Conservation (phyloP, 2,329 filamentous ascomycete genomes). For the Bipolaris victoriae region DNA sequence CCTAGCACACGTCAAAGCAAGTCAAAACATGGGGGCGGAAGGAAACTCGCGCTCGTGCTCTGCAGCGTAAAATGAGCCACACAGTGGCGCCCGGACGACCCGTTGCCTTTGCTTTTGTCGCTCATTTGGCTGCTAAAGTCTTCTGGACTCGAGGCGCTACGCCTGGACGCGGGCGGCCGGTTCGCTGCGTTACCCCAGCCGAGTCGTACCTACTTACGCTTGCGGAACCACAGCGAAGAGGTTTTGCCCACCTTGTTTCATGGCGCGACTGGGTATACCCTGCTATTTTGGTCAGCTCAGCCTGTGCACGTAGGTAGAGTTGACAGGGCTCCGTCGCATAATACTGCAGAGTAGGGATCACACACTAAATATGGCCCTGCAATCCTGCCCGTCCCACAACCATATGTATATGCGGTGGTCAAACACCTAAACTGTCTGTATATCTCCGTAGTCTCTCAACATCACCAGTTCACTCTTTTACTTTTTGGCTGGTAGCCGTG, state of each 20-base stretch:
- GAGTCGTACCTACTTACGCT: slow-evolving; percentile 7
- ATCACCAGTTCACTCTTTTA: slow-evolving; percentile 5
- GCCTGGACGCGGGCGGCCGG: slow-evolving; percentile 17
- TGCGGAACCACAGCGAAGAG: slow-evolving; percentile 24
- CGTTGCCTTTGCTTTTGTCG: slow-evolving; percentile 8
- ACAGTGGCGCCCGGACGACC: slow-evolving; percentile 5
- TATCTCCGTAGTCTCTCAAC: slow-evolving; percentile 6
- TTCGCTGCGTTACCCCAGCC: slow-evolving; percentile 31
- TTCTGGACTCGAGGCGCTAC: slow-evolving; percentile 10
- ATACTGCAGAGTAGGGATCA: slow-evolving; percentile 27
- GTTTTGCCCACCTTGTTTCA: slow-evolving; percentile 40
- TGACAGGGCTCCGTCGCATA: slow-evolving; percentile 33
- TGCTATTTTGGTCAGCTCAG: slow-evolving; percentile 19
- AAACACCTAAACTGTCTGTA: slow-evolving; percentile 5
- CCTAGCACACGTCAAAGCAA: neutral
- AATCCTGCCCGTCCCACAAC: slow-evolving; percentile 1
- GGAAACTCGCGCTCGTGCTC: slow-evolving; percentile 16
- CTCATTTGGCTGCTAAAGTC: slow-evolving; percentile 7
- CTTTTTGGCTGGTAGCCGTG: slow-evolving; percentile 3
- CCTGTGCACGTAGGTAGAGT: slow-evolving; percentile 24
- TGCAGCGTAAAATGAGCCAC: neutral
- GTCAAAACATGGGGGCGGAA: slow-evolving; percentile 15
- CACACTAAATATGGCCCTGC: slow-evolving; percentile 25
- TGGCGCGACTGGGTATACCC: slow-evolving; percentile 26
- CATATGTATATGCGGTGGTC: slow-evolving; percentile 20